Evolutionary conservation across 306 rosid species (phyloP).

Genomic region (Prinsepia uniflora): DNA sequence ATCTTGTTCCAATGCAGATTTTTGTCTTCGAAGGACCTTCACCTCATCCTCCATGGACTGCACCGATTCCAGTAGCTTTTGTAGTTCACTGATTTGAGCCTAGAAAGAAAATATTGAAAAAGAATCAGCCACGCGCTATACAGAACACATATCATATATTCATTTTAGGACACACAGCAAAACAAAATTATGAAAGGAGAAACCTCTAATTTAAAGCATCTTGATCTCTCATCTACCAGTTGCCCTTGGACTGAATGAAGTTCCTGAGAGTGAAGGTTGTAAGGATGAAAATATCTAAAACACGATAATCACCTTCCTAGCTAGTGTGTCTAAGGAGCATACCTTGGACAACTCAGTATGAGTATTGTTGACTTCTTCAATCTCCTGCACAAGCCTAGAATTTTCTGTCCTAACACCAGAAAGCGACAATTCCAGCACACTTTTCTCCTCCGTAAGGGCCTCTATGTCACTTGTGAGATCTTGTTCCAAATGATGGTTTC

Average conservation of each 20-base stretch:
- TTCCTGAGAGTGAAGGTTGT: constrained; percentile 52
- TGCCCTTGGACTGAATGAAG: constrained; percentile 89
- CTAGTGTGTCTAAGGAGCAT: constrained; percentile 18
- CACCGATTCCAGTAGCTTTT: constrained; percentile 64
- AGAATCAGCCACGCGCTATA: neutral
- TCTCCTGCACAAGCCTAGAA: constrained; percentile 54
- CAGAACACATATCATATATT: constrained; percentile 9
- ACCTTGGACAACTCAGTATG: constrained; percentile 92
- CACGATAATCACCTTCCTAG: neutral
- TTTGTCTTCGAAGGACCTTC: constrained; percentile 70
- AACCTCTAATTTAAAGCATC: constrained; percentile 95
- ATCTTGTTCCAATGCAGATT: constrained; percentile 65
- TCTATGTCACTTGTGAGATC: constrained; percentile 36
- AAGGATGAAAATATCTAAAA: constrained; percentile 25
- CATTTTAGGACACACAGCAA: neutral
- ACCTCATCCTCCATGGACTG: constrained; percentile 80
- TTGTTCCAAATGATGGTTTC: constrained; percentile 31
- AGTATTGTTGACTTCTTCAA: constrained; percentile 61
- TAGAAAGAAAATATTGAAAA: constrained; percentile 31
- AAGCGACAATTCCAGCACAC: constrained; percentile 51
- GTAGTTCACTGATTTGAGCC: constrained; percentile 89
- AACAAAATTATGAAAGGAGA: constrained; percentile 11
- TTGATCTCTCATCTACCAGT: constrained; percentile 87
- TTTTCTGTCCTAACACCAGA: constrained; percentile 59
- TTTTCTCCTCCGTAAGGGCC: constrained; percentile 58